Conservation (phyloP, 1,284 basidiomycete species). For the Tausonia pullulans region DNA sequence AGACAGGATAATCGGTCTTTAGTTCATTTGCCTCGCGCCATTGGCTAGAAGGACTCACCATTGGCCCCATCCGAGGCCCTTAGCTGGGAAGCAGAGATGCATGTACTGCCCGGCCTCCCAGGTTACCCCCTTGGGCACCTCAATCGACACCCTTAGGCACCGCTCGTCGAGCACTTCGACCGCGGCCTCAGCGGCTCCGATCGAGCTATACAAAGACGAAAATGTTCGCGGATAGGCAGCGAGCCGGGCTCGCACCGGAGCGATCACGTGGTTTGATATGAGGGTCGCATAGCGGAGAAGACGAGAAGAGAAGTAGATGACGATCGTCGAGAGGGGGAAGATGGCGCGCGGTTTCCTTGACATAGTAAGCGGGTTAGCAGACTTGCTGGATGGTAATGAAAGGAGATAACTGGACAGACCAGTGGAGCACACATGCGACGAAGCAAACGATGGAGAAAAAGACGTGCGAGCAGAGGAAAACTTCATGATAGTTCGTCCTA, state of each 20-base stretch:
- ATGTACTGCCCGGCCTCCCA: slow-evolving; percentile 2
- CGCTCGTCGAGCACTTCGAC: slow-evolving; percentile 6
- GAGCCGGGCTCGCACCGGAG: background rate
- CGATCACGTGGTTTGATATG: background rate
- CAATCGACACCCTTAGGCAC: background rate
- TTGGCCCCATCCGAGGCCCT: background rate
- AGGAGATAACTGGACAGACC: background rate
- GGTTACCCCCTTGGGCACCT: background rate
- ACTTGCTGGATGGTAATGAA: too few relatives aligned
- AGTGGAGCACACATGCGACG: slow-evolving; percentile 1
- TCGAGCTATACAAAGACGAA: too few relatives aligned
- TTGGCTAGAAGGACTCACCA: background rate
- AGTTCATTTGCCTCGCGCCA: background rate
- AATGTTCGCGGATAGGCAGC: too few relatives aligned
- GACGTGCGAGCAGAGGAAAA: slow-evolving; percentile 8
- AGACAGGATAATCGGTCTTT: too few relatives aligned
- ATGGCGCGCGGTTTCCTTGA: too few relatives aligned
- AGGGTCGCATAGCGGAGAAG: background rate
- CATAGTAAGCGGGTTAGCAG: too few relatives aligned
- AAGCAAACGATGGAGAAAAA: slow-evolving; percentile 5
- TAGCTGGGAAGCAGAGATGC: background rate
- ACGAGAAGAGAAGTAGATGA: slow-evolving; percentile 4
- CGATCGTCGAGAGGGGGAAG: background rate
- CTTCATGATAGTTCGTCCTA: too few relatives aligned
- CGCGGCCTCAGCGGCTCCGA: background rate